A percentile compares a stretch with the other conserved stretches of the same genome.
These are phyloP conservation scores for Xylariaceae sp. DNA, from an alignment of 2,329 filamentous ascomycete species.

Conservation along the genomic window DNA sequence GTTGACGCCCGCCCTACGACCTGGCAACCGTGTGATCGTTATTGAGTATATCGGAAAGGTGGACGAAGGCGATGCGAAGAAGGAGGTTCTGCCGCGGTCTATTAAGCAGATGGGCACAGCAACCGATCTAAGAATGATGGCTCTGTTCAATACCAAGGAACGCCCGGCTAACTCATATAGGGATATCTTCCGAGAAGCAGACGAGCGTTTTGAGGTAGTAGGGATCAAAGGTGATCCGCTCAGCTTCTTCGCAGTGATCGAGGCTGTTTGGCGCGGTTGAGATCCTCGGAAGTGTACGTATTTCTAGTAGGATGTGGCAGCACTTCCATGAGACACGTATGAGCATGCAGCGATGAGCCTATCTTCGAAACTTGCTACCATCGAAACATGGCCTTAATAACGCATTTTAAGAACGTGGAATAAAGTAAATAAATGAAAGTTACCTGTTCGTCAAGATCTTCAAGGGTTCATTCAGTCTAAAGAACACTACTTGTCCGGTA, in stretches of 20 bases:
- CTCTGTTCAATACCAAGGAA: constrained; percentile 56
- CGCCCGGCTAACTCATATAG: constrained; percentile 53
- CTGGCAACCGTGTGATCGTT: constrained; percentile 48
- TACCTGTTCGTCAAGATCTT: too few relatives aligned
- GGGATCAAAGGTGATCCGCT: constrained; percentile 44
- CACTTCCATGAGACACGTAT: too few relatives aligned
- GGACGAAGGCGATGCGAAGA: constrained; percentile 38
- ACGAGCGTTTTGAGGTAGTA: constrained; percentile 51
- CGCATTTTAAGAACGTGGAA: too few relatives aligned
- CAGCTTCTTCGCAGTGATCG: constrained; percentile 46
- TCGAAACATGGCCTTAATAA: too few relatives aligned
- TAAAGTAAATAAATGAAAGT: too few relatives aligned
- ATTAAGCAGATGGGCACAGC: constrained; percentile 48
- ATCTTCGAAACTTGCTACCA: too few relatives aligned
- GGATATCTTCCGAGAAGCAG: constrained; percentile 51
- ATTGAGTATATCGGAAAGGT: constrained; percentile 47
- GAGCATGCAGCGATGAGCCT: too few relatives aligned
- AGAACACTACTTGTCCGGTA: too few relatives aligned
- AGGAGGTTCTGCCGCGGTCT: constrained; percentile 40
- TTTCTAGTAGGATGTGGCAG: too few relatives aligned
- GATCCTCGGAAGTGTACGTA: too few relatives aligned
- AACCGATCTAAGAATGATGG: constrained; percentile 58
- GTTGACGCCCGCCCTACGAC: constrained; percentile 51
- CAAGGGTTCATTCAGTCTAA: too few relatives aligned
- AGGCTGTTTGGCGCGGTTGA: constrained; percentile 46